Evolutionary conservation across 1,139 yeast species (phyloP).

Genomic region (Hemisphaericaspora xylanilytica): DNA sequence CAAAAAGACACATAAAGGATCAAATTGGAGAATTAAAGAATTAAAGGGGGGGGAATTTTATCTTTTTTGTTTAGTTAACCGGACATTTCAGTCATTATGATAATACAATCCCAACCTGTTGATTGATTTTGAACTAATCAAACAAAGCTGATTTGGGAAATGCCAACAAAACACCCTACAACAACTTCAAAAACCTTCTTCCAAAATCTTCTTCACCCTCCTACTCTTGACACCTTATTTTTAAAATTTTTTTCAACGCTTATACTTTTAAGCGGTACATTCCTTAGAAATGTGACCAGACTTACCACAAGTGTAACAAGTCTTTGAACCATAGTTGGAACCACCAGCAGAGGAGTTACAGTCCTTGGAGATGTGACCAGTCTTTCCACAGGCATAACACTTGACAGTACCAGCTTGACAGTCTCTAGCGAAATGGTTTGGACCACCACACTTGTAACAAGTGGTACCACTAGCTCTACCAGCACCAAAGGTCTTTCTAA

Average conservation of each 20-base stretch:
- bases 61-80: not conserved
- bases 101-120: not conserved
- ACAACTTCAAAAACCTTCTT: not conserved
- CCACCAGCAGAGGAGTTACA: slow-evolving; percentile 55
- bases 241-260: no score
- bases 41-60: not conserved
- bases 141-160: slow-evolving; percentile 1
- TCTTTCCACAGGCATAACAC: slow-evolving; percentile 90
- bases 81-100: slow-evolving; percentile 1
- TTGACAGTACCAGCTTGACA: slow-evolving; percentile 74
- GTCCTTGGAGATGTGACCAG: slow-evolving; percentile 85
- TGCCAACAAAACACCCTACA: slow-evolving; percentile 1
- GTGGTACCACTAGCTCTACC: slow-evolving; percentile 46
- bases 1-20: not conserved
- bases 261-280: slow-evolving; percentile 21
- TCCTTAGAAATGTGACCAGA: slow-evolving; percentile 38
- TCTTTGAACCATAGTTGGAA: slow-evolving; percentile 38
- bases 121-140: not conserved
- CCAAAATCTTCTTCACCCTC: slow-evolving; percentile 1
- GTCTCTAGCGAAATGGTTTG: slow-evolving; percentile 90
- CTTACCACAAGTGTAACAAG: slow-evolving; percentile 46
- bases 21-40: slow-evolving; percentile 1
- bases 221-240: slow-evolving; percentile 2
- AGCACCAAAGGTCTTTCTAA: slow-evolving; percentile 11
- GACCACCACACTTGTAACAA: slow-evolving; percentile 91